Base-by-base conservation (phyloP, 2,329 filamentous ascomycete species). In the Penicillium sp. region DNA sequence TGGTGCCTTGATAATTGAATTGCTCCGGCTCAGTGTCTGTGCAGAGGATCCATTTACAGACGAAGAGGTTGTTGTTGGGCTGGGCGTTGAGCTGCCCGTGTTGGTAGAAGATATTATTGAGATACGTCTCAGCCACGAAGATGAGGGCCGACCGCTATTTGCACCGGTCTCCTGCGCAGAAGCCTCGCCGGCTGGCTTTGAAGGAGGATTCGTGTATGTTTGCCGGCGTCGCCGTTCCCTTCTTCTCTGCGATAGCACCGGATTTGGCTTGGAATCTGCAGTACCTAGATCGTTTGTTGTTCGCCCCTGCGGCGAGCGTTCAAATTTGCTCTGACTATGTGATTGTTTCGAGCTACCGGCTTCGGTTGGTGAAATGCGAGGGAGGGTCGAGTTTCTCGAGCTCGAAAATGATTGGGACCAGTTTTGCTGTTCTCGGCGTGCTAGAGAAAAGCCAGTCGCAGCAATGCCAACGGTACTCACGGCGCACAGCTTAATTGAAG, bases 391-490 rank as follows among this genome's bases (percentile, higher is more conserved):
- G 56, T 64, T 52, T 60, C 71, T 70, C 58, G 70, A 64, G 59
- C 71, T 62, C 59, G 68, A 70, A 16, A 47, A 30, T 24, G 45
- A 33, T 24, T 54, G 45, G 7, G 47, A 38, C n/a, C 50, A 47
- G 30, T 7, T 26, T 26, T 23, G 51, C 8, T 43, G 38, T 64
- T 79, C 74, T 56, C 77, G 76, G 63, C 78, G 79, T 66, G 79
- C 82, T 65, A 85, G 76, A 56, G 81, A 80, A 62, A 83, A 75
- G 60, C 84, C 83, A 57, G 83, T 76, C 56, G 81, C 78, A 62
- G 83, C 83, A 62, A 84, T 78, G 69, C 81, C 82, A 72, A 85
- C 76, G 65, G 82, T 84, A 76, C 82, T 82, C 69, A 83, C 75
- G 66, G 83, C 84, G 81, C 81, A 84, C 65, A 86, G 79, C 83